These are phyloP conservation scores for Middelhovenomyces tepae DNA, from an alignment of 805 yeast species.

Conservation along the genomic window DNA sequence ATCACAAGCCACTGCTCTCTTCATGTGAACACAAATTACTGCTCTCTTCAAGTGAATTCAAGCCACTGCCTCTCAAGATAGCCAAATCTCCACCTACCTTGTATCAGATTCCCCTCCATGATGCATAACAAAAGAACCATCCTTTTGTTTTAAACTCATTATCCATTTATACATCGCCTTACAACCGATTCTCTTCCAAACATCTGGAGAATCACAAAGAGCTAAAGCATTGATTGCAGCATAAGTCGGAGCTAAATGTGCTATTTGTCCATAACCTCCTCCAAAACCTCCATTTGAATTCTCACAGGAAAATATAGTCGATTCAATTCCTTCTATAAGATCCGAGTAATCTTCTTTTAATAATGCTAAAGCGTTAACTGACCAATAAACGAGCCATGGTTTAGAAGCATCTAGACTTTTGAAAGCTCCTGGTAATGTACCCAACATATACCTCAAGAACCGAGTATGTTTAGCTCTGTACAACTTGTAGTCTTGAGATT, in stretches of 20 bases:
- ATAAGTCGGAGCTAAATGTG: conserved; percentile 80
- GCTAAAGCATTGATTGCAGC: conserved; percentile 64
- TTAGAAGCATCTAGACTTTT: conserved; percentile 74
- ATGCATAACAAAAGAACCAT: conserved; percentile 77
- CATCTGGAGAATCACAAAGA: conserved; percentile 34
- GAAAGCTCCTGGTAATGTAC: conserved; percentile 43
- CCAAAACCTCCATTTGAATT: conserved; percentile 57
- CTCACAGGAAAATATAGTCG: conserved; percentile 28
- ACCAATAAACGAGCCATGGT: conserved; percentile 88
- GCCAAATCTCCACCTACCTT: too few species aligned
- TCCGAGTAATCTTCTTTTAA: conserved; percentile 30
- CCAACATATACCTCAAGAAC: conserved; percentile 35
- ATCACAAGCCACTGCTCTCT: too few species aligned
- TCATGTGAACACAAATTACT: too few species aligned
- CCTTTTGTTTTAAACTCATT: conserved; percentile 45
- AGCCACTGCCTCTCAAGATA: too few species aligned
- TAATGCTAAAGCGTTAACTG: conserved; percentile 44
- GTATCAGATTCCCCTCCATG: conserved; percentile 70
- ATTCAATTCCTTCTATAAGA: conserved; percentile 18
- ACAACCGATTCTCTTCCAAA: conserved; percentile 40
- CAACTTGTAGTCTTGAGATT: background rate
- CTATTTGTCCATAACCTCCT: conserved; percentile 75
- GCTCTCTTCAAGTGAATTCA: too few species aligned
- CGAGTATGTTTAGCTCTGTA: conserved; percentile 30
- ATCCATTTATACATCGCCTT: conserved; percentile 53